Base-by-base conservation (phyloP, 495 filamentous ascomycete species). In the Podospora anserina region DNA sequence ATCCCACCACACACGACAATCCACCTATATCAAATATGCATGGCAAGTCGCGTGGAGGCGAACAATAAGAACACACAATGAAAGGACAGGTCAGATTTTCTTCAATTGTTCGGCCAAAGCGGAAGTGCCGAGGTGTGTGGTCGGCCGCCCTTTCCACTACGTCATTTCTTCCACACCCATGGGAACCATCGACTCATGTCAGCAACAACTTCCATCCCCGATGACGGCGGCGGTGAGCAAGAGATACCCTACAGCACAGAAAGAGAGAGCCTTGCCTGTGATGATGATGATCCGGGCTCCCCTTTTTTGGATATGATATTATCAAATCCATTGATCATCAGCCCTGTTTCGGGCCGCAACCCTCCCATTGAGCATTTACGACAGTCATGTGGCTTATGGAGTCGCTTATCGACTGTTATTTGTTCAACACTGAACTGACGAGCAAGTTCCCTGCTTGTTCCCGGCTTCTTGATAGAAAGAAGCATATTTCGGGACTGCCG, bases 101-200 rank as follows among this genome's bases (percentile, higher is more conserved):
- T 11, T 56, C 44, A 39, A 58, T 66, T 66, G 55, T 57, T 66
- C 68, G 60, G 64, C 70, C 66, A 56, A 72, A 68, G 65, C 71
- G 72, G 75, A 72, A 75, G 72, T 76, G 74, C 72, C 74, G 74
- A 70, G 63, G 57, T 20, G 55, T 32, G 34, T 55, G 23, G 66
- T 57, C 39, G 7, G 9, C 60, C 20, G 39, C 27, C 58, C 32
- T 39, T 63, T 64, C 32, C 63, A 34, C 71, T 75, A 75, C 74
- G 74, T 75, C 74, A 75, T 75, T 67, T 2, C 19, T 27, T 11
- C 30, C 30, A 32, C 39, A 39, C 39, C 39, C 39, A 49, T 49
- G 39, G 39, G 39, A 32, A 49, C 39, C 9, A 49, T 49, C 39
- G 39, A 49, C 39, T 49, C 39, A 49, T 49, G 39, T 49, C 9